Percentiles rank a stretch among this genome's conserved stretches.
Conservation (phyloP, 2,329 filamentous ascomycete genomes). For the Proliferodiscus dingleyae region DNA sequence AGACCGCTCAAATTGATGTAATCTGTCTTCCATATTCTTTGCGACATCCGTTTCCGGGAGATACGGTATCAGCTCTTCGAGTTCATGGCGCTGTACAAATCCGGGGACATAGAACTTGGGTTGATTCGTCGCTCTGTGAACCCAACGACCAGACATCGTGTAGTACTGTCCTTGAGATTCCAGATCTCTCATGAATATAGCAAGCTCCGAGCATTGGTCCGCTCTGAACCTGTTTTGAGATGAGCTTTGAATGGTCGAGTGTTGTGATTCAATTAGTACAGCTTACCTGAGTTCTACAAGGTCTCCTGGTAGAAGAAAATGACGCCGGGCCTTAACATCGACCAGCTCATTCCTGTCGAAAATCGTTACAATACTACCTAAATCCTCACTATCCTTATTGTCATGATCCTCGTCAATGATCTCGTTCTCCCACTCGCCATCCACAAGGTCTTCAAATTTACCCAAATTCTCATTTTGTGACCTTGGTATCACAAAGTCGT, state of each 20-base stretch:
- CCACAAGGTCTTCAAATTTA: background rate
- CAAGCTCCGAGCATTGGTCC: constrained; percentile 33
- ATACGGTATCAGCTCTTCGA: constrained; percentile 41
- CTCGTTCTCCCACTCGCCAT: background rate
- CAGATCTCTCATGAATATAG: constrained; percentile 43
- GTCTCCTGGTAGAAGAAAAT: constrained; percentile 31
- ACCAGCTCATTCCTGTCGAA: constrained; percentile 39
- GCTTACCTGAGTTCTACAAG: constrained; percentile 30
- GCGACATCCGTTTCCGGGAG: constrained; percentile 38
- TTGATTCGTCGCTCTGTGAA: constrained; percentile 30
- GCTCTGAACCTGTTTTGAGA: constrained; percentile 15
- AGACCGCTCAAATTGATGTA: constrained; percentile 34
- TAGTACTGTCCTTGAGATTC: constrained; percentile 41
- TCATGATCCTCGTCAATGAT: background rate
- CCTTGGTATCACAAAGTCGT: background rate
- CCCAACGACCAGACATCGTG: constrained; percentile 45
- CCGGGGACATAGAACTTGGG: constrained; percentile 41
- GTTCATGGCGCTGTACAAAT: constrained; percentile 38
- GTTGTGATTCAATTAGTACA: background rate
- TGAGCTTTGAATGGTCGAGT: constrained; percentile 2
- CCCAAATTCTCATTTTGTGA: background rate
- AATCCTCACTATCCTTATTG: background rate
- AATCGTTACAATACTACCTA: background rate
- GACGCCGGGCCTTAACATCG: constrained; percentile 33
- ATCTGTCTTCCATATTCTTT: constrained; percentile 31